phyloP scores from a whole-genome alignment of 2,329 filamentous ascomycete species.

The Pestalotiopsis sp. region DNA sequence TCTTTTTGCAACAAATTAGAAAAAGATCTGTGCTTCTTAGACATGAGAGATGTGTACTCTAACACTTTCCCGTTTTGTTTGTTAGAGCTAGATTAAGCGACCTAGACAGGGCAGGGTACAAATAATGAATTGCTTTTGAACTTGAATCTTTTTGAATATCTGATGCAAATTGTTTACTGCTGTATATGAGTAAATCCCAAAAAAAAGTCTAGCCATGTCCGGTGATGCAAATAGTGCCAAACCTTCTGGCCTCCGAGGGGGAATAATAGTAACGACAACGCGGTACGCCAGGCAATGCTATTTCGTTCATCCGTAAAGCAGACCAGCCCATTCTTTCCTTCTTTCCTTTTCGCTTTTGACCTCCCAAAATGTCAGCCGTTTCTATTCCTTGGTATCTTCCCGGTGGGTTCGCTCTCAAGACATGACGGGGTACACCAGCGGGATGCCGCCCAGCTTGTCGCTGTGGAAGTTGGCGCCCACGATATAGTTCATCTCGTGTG shows the following conservation, averaged over 20 bases:
- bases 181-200: not conserved
- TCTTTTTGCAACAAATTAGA: too few relatives aligned
- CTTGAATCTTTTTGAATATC: not conserved
- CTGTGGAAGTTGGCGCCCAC: not conserved
- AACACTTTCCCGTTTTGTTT: conserved; percentile 1
- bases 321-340: not conserved
- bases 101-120: conserved; percentile 11
- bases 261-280: not conserved
- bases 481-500: conserved; percentile 8
- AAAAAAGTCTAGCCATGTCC: not conserved
- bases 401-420: not conserved
- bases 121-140: not conserved
- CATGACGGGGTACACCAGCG: not conserved
- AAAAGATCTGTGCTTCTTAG: too few relatives aligned
- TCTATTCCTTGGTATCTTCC: not conserved
- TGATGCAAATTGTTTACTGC: not conserved
- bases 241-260: not conserved
- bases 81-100: conserved; percentile 14
- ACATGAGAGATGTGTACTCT: not conserved
- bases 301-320: not conserved
- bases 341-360: not conserved
- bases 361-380: not conserved
- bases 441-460: conserved; percentile 7
- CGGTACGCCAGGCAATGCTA: not conserved
- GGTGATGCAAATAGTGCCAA: not conserved